Percentiles rank a stretch among this genome's conserved stretches.
These are phyloP conservation scores for Corymbia calophylla DNA, from an alignment of 441 rosid genomes.

Conservation along the genomic window DNA sequence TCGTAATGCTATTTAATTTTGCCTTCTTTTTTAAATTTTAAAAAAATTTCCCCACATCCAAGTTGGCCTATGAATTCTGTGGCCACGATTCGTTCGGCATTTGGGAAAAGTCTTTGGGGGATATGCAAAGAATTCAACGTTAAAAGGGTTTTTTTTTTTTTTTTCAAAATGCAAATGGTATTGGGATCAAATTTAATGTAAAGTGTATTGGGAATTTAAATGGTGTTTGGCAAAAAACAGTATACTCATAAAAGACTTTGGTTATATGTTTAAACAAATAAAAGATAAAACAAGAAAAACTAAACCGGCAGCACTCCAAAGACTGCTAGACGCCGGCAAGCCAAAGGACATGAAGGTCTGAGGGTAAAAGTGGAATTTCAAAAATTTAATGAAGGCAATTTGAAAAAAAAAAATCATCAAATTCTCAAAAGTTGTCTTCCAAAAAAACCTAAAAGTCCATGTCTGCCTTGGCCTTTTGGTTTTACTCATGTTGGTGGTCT, in stretches of 20 bases:
- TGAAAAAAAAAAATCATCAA: background rate
- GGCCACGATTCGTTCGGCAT: background rate
- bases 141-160: background rate
- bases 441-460: too few relatives aligned
- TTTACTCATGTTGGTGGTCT: too few relatives aligned
- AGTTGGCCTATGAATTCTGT: background rate
- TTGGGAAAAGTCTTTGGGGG: background rate
- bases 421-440: background rate
- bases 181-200: background rate
- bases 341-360: fast-evolving
- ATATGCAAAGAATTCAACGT: fast-evolving
- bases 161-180: background rate
- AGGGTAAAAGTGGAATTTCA: background rate
- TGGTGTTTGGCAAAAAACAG: background rate
- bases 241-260: background rate
- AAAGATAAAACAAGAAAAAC: background rate
- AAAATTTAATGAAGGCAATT: background rate
- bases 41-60: background rate
- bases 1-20: background rate
- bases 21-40: background rate
- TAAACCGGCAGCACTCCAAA: fast-evolving
- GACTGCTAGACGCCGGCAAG: fast-evolving
- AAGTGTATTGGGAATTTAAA: background rate
- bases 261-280: background rate
- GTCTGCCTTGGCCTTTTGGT: too few relatives aligned